These are phyloP conservation scores for Akanthomyces muscarius DNA, from an alignment of 2,329 filamentous ascomycete species.

Conservation along the genomic window DNA sequence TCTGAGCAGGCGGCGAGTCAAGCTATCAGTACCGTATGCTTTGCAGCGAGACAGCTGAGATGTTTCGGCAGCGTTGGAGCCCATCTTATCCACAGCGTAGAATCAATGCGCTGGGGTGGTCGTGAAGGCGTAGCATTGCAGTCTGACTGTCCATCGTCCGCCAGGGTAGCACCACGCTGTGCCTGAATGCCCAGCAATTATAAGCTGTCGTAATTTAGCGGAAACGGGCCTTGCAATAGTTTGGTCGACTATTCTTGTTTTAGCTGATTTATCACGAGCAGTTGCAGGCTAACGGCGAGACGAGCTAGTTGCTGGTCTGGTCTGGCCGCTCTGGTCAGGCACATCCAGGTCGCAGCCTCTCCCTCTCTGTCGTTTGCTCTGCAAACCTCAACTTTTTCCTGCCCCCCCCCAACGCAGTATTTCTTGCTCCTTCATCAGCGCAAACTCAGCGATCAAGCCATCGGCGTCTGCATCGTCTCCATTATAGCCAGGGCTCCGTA, in stretches of 20 bases:
- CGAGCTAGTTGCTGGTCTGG: no score
- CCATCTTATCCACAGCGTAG: no score
- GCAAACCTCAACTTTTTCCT: background rate
- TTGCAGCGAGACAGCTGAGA: no score
- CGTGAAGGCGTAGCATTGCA: background rate
- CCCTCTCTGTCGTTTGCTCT: background rate
- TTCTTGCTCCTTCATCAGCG: background rate
- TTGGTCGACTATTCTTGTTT: background rate
- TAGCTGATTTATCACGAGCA: background rate
- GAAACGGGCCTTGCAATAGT: background rate
- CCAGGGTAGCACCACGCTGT: background rate
- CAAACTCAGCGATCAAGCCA: background rate
- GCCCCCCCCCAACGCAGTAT: background rate
- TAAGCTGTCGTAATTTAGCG: background rate
- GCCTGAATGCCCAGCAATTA: background rate
- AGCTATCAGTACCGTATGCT: no score
- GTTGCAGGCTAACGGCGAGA: background rate
- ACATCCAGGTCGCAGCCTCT: no score
- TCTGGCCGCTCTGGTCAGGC: no score
- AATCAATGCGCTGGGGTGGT: background rate
- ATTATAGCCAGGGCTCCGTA: background rate
- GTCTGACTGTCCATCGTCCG: background rate
- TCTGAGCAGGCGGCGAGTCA: no score
- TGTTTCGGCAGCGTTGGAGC: no score
- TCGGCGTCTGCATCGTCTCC: background rate